A percentile compares a stretch with the other conserved stretches of the same genome.
Evolutionary conservation across 2,329 filamentous ascomycete species (phyloP).

Genomic region (Scortechinia acanthostroma): DNA sequence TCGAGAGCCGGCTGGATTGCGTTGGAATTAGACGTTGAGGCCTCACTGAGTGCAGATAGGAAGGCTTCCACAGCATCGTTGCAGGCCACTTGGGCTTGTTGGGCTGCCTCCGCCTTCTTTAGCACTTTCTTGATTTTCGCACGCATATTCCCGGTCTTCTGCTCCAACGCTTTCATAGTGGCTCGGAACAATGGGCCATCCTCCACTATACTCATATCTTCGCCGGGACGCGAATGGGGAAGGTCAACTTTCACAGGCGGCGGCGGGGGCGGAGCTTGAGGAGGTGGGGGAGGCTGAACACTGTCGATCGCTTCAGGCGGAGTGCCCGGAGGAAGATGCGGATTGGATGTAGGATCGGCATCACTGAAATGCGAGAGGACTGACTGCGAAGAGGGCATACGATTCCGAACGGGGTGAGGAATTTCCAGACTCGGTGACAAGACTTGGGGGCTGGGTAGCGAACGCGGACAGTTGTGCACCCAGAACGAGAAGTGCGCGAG

Average conservation of each 20-base stretch:
- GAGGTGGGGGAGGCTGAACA: slow-evolving; percentile 17
- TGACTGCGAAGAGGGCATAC: slow-evolving; percentile 27
- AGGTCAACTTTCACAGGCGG: slow-evolving; percentile 73
- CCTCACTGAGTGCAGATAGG: slow-evolving; percentile 78
- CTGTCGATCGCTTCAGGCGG: slow-evolving; percentile 6
- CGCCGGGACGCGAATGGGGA: slow-evolving; percentile 74
- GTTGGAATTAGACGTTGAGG: slow-evolving; percentile 83
- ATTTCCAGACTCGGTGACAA: slow-evolving; percentile 7
- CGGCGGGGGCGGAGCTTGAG: slow-evolving; percentile 12
- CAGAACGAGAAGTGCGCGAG: slow-evolving; percentile 91
- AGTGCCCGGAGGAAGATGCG: neutral
- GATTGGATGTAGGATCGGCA: neutral
- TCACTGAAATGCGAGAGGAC: slow-evolving; percentile 14
- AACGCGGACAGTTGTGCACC: slow-evolving; percentile 64
- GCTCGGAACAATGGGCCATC: slow-evolving; percentile 93
- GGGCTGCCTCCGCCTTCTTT: slow-evolving; percentile 84
- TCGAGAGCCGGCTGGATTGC: slow-evolving; percentile 95
- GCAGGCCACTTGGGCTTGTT: slow-evolving; percentile 71
- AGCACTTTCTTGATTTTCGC: slow-evolving; percentile 91
- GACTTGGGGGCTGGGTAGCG: slow-evolving; percentile 13
- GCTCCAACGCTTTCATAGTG: slow-evolving; percentile 91
- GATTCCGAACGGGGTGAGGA: neutral
- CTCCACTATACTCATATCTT: slow-evolving; percentile 78
- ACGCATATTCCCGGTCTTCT: slow-evolving; percentile 92
- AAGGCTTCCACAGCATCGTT: slow-evolving; percentile 81